A percentile compares a stretch with the other conserved stretches of the same genome.
These are phyloP conservation scores for Plectranthus barbatus DNA, from an alignment of 257 asterid genomes.

Conservation along the genomic window DNA sequence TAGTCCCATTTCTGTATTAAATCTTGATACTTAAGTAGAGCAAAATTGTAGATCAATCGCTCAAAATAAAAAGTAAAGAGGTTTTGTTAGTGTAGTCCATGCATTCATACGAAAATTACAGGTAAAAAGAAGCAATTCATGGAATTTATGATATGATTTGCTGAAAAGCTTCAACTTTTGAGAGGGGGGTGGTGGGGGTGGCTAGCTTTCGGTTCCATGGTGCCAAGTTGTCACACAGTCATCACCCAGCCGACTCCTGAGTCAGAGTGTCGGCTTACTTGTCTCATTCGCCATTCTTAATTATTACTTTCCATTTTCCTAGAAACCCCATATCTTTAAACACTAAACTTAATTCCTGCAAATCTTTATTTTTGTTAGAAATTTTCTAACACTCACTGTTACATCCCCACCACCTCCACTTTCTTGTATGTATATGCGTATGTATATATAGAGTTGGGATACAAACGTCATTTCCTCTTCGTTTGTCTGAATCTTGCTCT, in stretches of 20 bases:
- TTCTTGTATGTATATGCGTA: background rate
- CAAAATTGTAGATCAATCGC: background rate
- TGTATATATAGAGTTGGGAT: background rate
- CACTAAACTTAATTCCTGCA: constrained; percentile 1
- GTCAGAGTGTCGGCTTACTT: constrained; percentile 8
- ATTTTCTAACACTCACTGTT: constrained; percentile 12
- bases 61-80: background rate
- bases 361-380: background rate
- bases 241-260: constrained; percentile 10
- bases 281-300: background rate
- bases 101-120: background rate
- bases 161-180: constrained; percentile 3
- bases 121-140: constrained; percentile 9
- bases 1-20: no score
- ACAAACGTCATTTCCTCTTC: background rate
- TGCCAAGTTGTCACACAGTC: constrained; percentile 16
- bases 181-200: constrained; percentile 1
- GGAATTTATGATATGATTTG: constrained; percentile 13
- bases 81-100: background rate
- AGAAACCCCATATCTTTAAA: constrained; percentile 8
- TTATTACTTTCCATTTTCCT: background rate
- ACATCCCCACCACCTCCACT: constrained; percentile 14
- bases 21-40: no score
- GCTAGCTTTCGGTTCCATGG: constrained; percentile 23
- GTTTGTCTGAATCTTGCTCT: constrained; percentile 1